A percentile compares a stretch with the other conserved stretches of the same genome.
phyloP scores from a whole-genome alignment of 139 green algal species.

The Haematococcus sp. region DNA sequence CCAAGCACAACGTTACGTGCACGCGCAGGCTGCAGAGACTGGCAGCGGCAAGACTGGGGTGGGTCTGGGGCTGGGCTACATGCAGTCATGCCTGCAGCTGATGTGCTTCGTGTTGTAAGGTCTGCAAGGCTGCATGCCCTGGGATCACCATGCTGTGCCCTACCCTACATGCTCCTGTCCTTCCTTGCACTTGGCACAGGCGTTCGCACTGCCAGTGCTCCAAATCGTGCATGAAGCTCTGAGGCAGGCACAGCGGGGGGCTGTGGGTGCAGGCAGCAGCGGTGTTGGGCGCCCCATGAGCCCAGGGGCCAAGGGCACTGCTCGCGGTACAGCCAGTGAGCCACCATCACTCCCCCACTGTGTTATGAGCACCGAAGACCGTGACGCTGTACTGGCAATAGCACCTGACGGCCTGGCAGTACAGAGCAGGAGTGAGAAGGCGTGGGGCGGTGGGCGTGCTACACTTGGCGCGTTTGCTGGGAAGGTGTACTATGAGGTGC shows the following conservation, averaged over 20 bases:
- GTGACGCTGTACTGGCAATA: slow-evolving; percentile 35
- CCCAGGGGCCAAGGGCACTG: background rate
- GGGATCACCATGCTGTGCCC: no score
- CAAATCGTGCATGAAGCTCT: slow-evolving; percentile 70
- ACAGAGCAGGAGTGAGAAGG: slow-evolving; percentile 11
- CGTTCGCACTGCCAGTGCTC: slow-evolving; percentile 65
- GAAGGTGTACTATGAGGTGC: slow-evolving; percentile 46
- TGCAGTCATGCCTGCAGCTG: background rate
- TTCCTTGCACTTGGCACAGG: no score
- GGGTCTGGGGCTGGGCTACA: no score
- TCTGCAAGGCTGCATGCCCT: no score
- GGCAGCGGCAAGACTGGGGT: slow-evolving; percentile 87
- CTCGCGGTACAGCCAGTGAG: slow-evolving; percentile 14
- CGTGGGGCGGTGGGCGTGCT: slow-evolving; percentile 19
- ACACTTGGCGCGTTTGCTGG: slow-evolving; percentile 13
- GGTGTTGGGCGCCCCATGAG: no score
- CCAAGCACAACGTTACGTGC: no score
- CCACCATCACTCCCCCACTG: background rate
- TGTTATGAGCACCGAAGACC: slow-evolving; percentile 24
- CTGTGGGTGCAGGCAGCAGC: no score
- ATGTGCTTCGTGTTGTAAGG: no score
- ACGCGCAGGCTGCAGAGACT: slow-evolving; percentile 74
- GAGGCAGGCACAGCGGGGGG: background rate
- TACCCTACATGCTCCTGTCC: no score
- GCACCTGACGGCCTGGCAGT: background rate